phyloP scores from a whole-genome alignment of 805 yeast species.

The Lachancea quebecensis region DNA sequence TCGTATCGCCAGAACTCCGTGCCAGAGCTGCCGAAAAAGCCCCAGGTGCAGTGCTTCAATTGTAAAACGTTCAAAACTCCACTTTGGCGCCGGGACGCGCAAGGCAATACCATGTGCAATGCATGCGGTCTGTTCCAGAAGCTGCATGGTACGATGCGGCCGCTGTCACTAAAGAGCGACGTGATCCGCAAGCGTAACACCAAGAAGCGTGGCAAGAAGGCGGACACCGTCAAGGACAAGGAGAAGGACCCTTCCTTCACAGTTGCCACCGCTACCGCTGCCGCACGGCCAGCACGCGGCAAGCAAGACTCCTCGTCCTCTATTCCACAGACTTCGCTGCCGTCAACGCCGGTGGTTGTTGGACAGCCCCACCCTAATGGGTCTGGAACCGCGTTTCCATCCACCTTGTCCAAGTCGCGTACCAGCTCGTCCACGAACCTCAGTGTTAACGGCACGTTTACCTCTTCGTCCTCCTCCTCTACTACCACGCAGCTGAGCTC shows the following conservation, averaged over 20 bases:
- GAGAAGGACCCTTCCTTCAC: neutral
- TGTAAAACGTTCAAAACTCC: constrained; percentile 93
- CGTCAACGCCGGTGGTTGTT: no score
- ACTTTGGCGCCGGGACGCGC: constrained; percentile 87
- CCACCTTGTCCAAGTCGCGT: constrained; percentile 1
- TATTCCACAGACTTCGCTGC: no score
- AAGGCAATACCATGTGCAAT: constrained; percentile 88
- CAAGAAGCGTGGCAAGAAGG: constrained; percentile 49
- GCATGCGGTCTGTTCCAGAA: constrained; percentile 94
- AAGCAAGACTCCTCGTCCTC: no score
- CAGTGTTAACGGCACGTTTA: neutral
- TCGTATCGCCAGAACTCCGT: constrained; percentile 20
- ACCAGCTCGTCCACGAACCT: neutral
- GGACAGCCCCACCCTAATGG: no score
- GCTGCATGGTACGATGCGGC: constrained; percentile 92
- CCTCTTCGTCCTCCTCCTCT: neutral
- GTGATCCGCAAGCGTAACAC: constrained; percentile 74
- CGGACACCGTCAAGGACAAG: constrained; percentile 8
- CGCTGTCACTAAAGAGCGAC: constrained; percentile 83
- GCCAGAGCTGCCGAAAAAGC: constrained; percentile 18
- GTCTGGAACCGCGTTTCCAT: neutral
- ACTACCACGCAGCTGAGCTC: constrained; percentile 12
- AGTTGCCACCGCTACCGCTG: neutral
- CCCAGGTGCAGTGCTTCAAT: constrained; percentile 59
- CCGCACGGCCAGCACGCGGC: no score